These are phyloP conservation scores for Cnidoscolus chayamansa DNA, from an alignment of 441 rosid species.

Conservation along the genomic window DNA sequence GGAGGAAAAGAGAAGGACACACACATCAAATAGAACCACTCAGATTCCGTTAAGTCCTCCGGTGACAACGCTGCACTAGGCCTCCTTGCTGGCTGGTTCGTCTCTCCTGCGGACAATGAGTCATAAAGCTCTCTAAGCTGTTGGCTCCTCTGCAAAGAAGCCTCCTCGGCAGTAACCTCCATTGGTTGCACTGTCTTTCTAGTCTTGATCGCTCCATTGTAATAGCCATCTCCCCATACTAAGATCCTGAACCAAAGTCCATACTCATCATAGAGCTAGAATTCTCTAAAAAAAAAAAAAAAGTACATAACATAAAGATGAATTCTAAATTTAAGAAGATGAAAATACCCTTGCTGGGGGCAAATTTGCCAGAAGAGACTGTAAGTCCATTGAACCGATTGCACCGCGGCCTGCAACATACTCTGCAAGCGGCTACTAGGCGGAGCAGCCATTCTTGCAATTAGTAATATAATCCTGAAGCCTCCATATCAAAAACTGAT, in stretches of 20 bases:
- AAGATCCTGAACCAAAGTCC: conserved; percentile 44
- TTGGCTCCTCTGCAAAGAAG: conserved; percentile 82
- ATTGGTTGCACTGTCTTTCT: conserved; percentile 89
- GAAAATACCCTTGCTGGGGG: conserved; percentile 79
- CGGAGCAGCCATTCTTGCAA: conserved; percentile 41
- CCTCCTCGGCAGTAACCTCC: conserved; percentile 88
- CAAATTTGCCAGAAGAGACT: conserved; percentile 87
- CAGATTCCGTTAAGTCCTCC: conserved; percentile 94
- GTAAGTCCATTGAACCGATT: conserved; percentile 92
- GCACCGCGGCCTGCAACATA: conserved; percentile 76
- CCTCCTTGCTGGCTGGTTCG: conserved; percentile 56
- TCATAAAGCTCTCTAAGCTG: conserved; percentile 91
- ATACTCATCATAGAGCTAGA: not conserved
- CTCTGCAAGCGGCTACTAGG: conserved; percentile 53
- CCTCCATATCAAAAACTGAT: not conserved
- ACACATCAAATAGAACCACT: conserved; percentile 96
- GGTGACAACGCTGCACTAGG: conserved; percentile 86
- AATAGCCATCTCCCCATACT: conserved; percentile 88
- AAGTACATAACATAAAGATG: not conserved
- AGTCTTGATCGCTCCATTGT: conserved; percentile 95
- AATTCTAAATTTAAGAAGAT: not conserved
- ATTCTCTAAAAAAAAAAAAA: not conserved
- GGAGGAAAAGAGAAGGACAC: conserved; percentile 87
- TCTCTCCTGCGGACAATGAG: conserved; percentile 70
- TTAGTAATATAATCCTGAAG: not conserved